Percentiles rank a stretch among this genome's conserved stretches.
These are phyloP conservation scores for Hippophae rhamnoides DNA, from an alignment of 306 rosid species.

Conservation along the genomic window DNA sequence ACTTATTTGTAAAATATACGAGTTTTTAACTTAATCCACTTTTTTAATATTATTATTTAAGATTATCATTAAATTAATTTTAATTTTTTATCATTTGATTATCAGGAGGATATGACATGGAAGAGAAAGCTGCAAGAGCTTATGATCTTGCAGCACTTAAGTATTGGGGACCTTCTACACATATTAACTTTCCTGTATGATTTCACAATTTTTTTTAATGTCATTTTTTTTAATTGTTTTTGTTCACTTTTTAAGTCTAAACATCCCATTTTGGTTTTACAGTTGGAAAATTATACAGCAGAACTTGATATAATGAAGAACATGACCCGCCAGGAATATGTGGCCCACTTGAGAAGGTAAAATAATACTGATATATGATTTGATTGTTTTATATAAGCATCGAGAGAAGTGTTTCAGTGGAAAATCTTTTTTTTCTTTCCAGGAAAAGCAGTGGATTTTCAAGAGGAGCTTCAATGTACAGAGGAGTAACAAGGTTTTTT, in stretches of 20 bases:
- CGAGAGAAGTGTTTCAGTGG: neutral
- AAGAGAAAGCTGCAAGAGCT: conserved; percentile 97
- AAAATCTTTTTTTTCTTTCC: conserved; percentile 19
- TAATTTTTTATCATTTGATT: conserved; percentile 5
- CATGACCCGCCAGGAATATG: conserved; percentile 91
- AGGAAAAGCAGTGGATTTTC: conserved; percentile 99
- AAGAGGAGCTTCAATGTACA: conserved; percentile 89
- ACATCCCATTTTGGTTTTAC: conserved; percentile 5
- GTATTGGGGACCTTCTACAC: conserved; percentile 95
- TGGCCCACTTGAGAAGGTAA: conserved; percentile 91
- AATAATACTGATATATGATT: neutral
- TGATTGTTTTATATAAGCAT: neutral
- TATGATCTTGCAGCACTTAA: conserved; percentile 96
- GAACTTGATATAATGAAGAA: conserved; percentile 89
- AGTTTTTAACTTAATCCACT: neutral
- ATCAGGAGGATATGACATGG: conserved; percentile 97
- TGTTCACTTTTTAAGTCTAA: neutral
- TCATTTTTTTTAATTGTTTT: neutral
- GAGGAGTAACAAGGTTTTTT: conserved; percentile 89
- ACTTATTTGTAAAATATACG: neutral
- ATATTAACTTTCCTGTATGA: conserved; percentile 76
- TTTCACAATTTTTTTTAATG: neutral
- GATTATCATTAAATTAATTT: neutral
- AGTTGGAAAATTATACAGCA: conserved; percentile 64
- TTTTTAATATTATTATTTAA: neutral